Evolutionary conservation across 305 asterid genomes (phyloP).

Genomic region (Rubia balearica): DNA sequence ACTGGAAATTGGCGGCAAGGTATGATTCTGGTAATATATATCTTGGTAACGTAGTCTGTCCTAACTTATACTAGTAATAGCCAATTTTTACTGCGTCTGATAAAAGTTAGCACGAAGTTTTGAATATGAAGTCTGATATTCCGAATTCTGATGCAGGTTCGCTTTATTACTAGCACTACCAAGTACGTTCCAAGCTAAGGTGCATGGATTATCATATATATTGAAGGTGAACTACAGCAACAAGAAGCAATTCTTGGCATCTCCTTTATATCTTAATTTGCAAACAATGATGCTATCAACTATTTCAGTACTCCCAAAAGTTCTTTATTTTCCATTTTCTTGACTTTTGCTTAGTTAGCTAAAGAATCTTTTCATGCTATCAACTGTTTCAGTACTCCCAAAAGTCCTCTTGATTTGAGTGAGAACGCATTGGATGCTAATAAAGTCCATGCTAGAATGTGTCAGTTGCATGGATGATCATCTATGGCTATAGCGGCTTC

Average conservation of each 20-base stretch:
- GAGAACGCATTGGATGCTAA: not conserved
- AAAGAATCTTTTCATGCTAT: not conserved
- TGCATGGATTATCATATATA: slow-evolving; percentile 21
- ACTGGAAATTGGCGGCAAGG: slow-evolving; percentile 91
- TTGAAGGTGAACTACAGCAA: slow-evolving; percentile 18
- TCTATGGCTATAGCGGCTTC: too few relatives aligned
- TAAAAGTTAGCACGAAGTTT: not conserved
- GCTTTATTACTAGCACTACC: slow-evolving; percentile 26
- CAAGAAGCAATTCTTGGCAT: not conserved
- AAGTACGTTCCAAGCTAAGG: slow-evolving; percentile 6
- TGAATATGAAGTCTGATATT: not conserved
- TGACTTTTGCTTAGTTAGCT: not conserved
- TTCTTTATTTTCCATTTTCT: not conserved
- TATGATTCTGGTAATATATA: slow-evolving; percentile 14
- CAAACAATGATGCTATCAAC: not conserved
- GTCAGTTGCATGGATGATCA: too few relatives aligned
- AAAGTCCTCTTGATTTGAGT: not conserved
- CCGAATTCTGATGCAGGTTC: slow-evolving; percentile 26
- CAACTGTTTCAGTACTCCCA: not conserved
- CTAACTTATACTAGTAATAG: not conserved
- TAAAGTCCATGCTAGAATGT: not conserved
- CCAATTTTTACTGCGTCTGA: not conserved
- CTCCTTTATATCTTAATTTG: not conserved
- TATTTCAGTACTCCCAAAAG: not conserved
- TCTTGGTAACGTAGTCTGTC: not conserved